Percentiles rank a stretch among this genome's conserved stretches.
Conservation (phyloP, 2,329 filamentous ascomycete genomes). For the Simplicillium sp. region DNA sequence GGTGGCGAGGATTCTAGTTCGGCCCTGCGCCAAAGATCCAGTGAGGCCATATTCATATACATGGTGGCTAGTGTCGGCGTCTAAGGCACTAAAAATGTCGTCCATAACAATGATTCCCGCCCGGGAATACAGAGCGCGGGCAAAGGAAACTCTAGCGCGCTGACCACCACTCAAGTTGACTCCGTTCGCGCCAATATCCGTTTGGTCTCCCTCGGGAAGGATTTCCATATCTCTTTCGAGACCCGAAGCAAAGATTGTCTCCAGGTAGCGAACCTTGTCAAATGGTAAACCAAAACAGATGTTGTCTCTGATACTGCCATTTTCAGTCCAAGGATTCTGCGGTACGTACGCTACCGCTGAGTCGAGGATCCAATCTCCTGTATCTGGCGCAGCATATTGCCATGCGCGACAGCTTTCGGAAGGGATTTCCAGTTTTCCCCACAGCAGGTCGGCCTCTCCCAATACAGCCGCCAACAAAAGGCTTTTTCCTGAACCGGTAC, state of each 20-base stretch:
- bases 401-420: too few relatives aligned
- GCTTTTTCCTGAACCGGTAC: neutral
- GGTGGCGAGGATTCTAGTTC: neutral
- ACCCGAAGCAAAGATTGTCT: neutral
- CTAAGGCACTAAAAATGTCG: neutral
- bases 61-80: neutral
- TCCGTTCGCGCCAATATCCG: constrained; percentile 1
- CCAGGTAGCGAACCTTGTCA: neutral
- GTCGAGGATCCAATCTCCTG: too few relatives aligned
- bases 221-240: neutral
- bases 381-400: too few relatives aligned
- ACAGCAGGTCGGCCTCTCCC: neutral
- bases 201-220: neutral
- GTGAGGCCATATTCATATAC: neutral
- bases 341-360: too few relatives aligned
- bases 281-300: neutral
- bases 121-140: constrained; percentile 3
- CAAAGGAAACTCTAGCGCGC: constrained; percentile 2
- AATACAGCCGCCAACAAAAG: neutral
- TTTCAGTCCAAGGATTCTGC: too few relatives aligned
- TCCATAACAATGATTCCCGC: constrained; percentile 2
- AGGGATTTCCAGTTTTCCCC: too few relatives aligned
- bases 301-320: neutral
- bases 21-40: neutral
- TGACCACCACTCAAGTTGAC: constrained; percentile 4